Conservation (phyloP, 2,329 filamentous ascomycete species). For the Lasiodiplodia gonubiensis region DNA sequence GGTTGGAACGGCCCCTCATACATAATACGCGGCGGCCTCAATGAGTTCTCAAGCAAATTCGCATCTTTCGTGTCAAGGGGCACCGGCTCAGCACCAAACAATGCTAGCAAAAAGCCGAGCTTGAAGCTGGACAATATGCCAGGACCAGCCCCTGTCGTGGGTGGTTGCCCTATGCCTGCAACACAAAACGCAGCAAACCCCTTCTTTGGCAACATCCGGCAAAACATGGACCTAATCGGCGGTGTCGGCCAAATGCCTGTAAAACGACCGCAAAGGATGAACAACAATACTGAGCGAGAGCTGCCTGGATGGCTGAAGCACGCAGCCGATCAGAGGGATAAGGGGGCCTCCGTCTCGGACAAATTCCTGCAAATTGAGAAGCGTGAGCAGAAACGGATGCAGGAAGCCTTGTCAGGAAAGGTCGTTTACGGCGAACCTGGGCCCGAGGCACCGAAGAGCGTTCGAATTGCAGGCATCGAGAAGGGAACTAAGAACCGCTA, state of each 20-base stretch:
- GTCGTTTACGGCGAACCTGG: constrained; percentile 61
- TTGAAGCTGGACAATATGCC: constrained; percentile 58
- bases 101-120: constrained; percentile 19
- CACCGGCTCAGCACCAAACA: not conserved
- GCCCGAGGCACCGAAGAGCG: constrained; percentile 50
- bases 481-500: constrained; percentile 96
- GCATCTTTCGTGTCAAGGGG: constrained; percentile 50
- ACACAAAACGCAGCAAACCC: constrained; percentile 75
- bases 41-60: constrained; percentile 71
- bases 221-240: constrained; percentile 93
- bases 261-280: constrained; percentile 62
- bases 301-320: constrained; percentile 80
- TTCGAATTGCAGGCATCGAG: constrained; percentile 89
- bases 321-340: constrained; percentile 69
- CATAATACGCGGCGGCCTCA: constrained; percentile 83
- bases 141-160: constrained; percentile 75
- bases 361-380: constrained; percentile 85
- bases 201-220: constrained; percentile 94
- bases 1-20: constrained; percentile 76
- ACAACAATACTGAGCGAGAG: constrained; percentile 52
- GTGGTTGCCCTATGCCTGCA: constrained; percentile 81
- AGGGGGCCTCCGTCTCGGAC: constrained; percentile 80
- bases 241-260: constrained; percentile 82
- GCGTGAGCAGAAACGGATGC: constrained; percentile 90
- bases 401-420: constrained; percentile 70